A percentile compares a stretch with the other conserved stretches of the same genome.
These are phyloP conservation scores for Phytopythium delawarense DNA, from an alignment of 352 stramenopile species.

Conservation along the genomic window DNA sequence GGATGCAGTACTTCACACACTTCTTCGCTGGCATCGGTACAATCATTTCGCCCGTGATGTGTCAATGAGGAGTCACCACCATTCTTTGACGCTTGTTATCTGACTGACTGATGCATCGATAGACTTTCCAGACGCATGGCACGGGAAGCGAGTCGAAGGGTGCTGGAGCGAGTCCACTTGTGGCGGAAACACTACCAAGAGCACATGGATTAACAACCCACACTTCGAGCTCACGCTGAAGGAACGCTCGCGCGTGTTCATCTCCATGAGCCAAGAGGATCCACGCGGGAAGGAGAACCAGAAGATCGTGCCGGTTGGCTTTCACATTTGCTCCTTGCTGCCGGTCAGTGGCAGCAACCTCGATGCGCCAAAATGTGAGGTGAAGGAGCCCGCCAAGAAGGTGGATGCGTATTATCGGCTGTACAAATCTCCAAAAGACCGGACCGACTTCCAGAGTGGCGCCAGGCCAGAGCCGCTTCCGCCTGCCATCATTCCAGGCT, in stretches of 20 bases:
- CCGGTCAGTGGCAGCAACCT: constrained; percentile 20
- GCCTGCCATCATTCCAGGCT: constrained; percentile 73
- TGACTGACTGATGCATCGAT: background rate
- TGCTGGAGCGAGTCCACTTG: constrained; percentile 76
- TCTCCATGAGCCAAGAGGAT: constrained; percentile 79
- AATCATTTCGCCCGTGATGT: background rate
- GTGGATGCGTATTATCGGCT: constrained; percentile 60
- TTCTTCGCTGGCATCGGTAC: constrained; percentile 89
- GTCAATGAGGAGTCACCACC: background rate
- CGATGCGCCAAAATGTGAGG: constrained; percentile 43
- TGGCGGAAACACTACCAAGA: constrained; percentile 76
- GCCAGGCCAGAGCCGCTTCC: constrained; percentile 43
- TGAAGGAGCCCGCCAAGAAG: constrained; percentile 61
- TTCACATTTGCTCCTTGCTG: constrained; percentile 71
- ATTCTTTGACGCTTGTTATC: background rate
- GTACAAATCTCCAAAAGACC: constrained; percentile 56
- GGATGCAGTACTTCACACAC: constrained; percentile 86
- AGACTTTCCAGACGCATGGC: constrained; percentile 89
- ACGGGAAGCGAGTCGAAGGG: constrained; percentile 68
- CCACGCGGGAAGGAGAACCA: constrained; percentile 61
- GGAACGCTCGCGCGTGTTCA: constrained; percentile 58
- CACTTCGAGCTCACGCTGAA: constrained; percentile 72
- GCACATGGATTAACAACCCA: constrained; percentile 88
- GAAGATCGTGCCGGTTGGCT: constrained; percentile 76
- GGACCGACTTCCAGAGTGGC: constrained; percentile 53